These are phyloP conservation scores for Solanum dulcamara DNA, from an alignment of 257 asterid genomes.

Conservation along the genomic window DNA sequence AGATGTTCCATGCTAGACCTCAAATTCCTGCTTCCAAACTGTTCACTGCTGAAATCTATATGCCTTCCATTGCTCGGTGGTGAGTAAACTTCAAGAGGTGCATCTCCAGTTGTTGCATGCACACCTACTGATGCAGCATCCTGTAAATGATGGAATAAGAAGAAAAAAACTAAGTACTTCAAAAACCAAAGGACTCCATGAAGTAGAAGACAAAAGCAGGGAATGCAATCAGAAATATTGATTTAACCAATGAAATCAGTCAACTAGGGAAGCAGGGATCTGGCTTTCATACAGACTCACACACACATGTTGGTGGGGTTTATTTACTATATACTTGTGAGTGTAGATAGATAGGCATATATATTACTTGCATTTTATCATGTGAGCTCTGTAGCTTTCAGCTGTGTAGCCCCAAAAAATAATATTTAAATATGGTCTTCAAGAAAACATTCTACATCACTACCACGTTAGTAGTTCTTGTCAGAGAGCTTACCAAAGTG, in stretches of 20 bases:
- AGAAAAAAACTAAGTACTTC: slow-evolving; percentile 2
- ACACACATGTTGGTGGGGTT: not conserved
- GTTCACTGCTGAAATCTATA: slow-evolving; percentile 12
- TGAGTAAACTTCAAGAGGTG: slow-evolving; percentile 11
- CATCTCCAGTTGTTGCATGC: slow-evolving; percentile 11
- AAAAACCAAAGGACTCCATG: slow-evolving; percentile 1
- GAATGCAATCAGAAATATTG: not conserved
- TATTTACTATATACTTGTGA: too few relatives aligned
- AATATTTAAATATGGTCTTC: not conserved
- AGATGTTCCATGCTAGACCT: slow-evolving; percentile 77
- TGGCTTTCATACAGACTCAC: not conserved
- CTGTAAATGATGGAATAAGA: slow-evolving; percentile 13
- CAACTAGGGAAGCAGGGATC: too few relatives aligned
- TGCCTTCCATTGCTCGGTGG: slow-evolving; percentile 26
- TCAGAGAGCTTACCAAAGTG: slow-evolving; percentile 32
- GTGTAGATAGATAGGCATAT: too few relatives aligned
- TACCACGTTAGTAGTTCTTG: not conserved
- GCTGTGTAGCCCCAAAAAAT: not conserved
- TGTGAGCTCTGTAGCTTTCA: not conserved
- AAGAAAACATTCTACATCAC: not conserved
- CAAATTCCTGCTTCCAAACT: slow-evolving; percentile 37
- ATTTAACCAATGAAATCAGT: not conserved
- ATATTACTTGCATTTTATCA: not conserved
- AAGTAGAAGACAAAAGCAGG: not conserved
- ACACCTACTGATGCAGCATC: slow-evolving; percentile 14